Base-by-base conservation (phyloP, 2,329 filamentous ascomycete genomes). In the Leptographium wingfieldii region DNA sequence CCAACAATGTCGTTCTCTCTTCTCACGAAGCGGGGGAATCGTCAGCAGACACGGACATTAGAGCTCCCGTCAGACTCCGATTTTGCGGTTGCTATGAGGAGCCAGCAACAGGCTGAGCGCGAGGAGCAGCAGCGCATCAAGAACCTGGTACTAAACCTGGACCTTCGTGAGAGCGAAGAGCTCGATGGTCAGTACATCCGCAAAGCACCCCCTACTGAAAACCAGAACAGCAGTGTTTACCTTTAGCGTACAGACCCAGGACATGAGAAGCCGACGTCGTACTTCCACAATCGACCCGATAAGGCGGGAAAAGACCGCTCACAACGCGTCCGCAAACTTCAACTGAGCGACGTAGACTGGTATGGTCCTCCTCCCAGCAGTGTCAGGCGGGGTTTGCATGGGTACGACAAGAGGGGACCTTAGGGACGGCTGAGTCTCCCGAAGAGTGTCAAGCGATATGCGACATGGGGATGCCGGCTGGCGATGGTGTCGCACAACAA, bases 71-170 rank as follows among this genome's bases (percentile, higher is more conserved):
- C 92, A 2, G 89, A 99, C 71, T 97, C 94, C 0, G 92, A 85
- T 56, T 96, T 99, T 73, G 94, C 94, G 6, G 82, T 97, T 65
- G 94, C 94, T 52, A 94, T 99, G 91, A 94, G 90, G 71, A 91
- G 83, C 62, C 92, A 97, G 74, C 92, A 96, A 70, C 88, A 95
- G 73, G 92, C 91, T 3, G 92, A 97, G 71, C 87, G 88, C 58
- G 94, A 96, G 70, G 95, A 99, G 72, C 92, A 99, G 72, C 91
- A 96, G 72, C 88, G 94, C 63, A 99, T 99, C 82, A 99, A 99
- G 77, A 96, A 90, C 68, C 80, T 99, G 54, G 94, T 99, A 59
- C 78, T 99, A 66, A 97, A 96, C 73, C 95, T 96, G 70, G 94
- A 99, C 74, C 83, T 96, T 69, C 85, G 90, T 57, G 91, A 95